Conservation (phyloP, 257 asterid genomes). For the Coffea canephora region DNA sequence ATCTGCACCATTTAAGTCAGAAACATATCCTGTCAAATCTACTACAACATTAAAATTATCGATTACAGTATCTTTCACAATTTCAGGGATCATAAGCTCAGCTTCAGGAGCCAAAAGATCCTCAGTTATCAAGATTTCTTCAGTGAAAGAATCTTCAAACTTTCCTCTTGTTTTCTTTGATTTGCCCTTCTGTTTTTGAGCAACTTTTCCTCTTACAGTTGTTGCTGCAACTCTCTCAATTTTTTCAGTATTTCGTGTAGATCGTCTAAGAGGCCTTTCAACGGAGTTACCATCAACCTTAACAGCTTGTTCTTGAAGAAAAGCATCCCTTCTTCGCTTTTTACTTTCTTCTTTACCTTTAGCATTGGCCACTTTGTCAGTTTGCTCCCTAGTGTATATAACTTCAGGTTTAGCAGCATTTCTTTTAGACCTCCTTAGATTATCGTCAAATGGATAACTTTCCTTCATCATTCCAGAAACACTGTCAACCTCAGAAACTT, state of each 20-base stretch:
- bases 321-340: slow-evolving; percentile 19
- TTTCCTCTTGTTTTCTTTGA: slow-evolving; percentile 19
- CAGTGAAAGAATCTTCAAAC: slow-evolving; percentile 28
- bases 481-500: slow-evolving; percentile 18
- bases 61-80: slow-evolving; percentile 14
- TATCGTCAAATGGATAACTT: slow-evolving; percentile 16
- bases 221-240: slow-evolving; percentile 17
- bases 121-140: slow-evolving; percentile 13
- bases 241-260: slow-evolving; percentile 18
- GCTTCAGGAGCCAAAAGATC: slow-evolving; percentile 19
- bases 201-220: slow-evolving; percentile 16
- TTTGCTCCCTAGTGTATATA: slow-evolving; percentile 11
- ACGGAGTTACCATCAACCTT: slow-evolving; percentile 7
- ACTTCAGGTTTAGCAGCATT: slow-evolving; percentile 27
- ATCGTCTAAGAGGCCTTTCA: slow-evolving; percentile 19
- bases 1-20: not conserved
- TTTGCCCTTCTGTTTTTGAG: slow-evolving; percentile 21
- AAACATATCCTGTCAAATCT: not conserved
- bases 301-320: slow-evolving; percentile 22
- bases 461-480: slow-evolving; percentile 1
- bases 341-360: slow-evolving; percentile 21
- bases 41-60: not conserved
- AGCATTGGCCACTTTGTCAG: slow-evolving; percentile 18
- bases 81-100: slow-evolving; percentile 27
- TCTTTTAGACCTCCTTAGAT: slow-evolving; percentile 42